Evolutionary conservation across 1,284 basidiomycete species (phyloP).

Genomic region (Ceratobasidium sp.): DNA sequence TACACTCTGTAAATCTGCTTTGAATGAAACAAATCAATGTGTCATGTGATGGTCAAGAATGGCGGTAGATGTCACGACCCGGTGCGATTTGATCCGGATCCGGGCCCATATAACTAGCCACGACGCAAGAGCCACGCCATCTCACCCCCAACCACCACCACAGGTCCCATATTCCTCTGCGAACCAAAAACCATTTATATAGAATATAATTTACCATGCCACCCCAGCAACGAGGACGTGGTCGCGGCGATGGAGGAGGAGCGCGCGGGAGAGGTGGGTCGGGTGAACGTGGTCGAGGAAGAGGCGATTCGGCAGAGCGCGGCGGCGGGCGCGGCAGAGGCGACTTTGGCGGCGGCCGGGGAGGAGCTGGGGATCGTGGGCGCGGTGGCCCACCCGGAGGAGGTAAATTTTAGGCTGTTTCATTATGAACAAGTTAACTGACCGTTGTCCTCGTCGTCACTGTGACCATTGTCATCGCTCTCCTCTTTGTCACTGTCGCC

Average conservation of each 20-base stretch:
- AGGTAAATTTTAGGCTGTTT: neutral
- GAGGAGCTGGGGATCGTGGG: too few species aligned
- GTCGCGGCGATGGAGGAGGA: neutral
- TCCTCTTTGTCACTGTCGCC: neutral
- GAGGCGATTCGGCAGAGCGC: neutral
- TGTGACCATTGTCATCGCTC: neutral
- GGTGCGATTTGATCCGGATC: too few species aligned
- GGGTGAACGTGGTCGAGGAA: conserved; percentile 6
- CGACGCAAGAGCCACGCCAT: too few species aligned
- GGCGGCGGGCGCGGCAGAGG: conserved; percentile 2
- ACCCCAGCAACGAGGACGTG: neutral
- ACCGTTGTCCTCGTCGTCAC: neutral
- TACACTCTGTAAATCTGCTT: too few species aligned
- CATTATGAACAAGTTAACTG: too few species aligned
- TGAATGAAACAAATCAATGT: too few species aligned
- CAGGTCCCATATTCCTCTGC: neutral
- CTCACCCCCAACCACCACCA: neutral
- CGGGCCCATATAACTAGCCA: too few species aligned
- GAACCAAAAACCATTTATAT: too few species aligned
- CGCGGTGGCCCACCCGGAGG: too few species aligned
- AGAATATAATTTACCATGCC: conserved; percentile 1
- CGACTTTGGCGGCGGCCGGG: neutral
- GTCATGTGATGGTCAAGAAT: too few species aligned
- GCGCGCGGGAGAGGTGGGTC: neutral
- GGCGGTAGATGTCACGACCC: too few species aligned